Base-by-base conservation (phyloP, 2,329 filamentous ascomycete genomes). In the Lasiodiplodia hormozganensis region DNA sequence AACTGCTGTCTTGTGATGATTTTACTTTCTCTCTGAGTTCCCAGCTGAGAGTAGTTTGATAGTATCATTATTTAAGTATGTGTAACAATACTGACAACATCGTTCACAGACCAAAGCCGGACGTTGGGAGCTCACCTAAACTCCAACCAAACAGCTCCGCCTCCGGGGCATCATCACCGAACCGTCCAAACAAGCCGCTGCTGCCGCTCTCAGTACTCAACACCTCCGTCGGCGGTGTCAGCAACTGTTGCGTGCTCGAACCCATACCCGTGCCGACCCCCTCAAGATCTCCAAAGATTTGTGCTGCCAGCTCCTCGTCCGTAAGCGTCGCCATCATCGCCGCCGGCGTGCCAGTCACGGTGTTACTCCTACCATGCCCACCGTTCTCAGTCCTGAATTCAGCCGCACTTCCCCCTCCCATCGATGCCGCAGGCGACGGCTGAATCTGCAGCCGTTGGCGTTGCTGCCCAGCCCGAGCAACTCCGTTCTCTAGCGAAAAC, bases 151-250 rank as follows among this genome's bases (percentile, higher is more conserved):
- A 54, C 34, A 65, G 6, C 7, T 54, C 49, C 34, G 49, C 21
- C 25, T 40, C 25, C 18, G 60, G 28, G 6, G 47, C 58, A 11
- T n/a, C 62, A 28, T 25, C 62, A 6, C 12, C 11, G 51, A 53
- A 53, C 51, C 7, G 23, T 18, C 34, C 62, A 23, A 25, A 12
- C 31, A 34, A 34, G 8, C 31, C 31, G 31, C 31, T 10, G 11
- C 47, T 31, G 11, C 5, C 62, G 21, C 31, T 36, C 2, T 4
- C 51, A 31, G 10, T 16, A 56, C 25, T 14, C 60, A 52, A 18
- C 47, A 47, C 18, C 28, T 64, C 60, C 28, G 47, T 34, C 28
- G 43, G 60, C n/a, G 47, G 60, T 47, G 60, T 64, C 47, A 64
- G 21, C 60, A 65, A 31, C 36, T 53, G 47, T n/a, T n/a, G 40